phyloP scores from a whole-genome alignment of 108 stramenopile genomes.

The Mayamaea pseudoterrestris region DNA sequence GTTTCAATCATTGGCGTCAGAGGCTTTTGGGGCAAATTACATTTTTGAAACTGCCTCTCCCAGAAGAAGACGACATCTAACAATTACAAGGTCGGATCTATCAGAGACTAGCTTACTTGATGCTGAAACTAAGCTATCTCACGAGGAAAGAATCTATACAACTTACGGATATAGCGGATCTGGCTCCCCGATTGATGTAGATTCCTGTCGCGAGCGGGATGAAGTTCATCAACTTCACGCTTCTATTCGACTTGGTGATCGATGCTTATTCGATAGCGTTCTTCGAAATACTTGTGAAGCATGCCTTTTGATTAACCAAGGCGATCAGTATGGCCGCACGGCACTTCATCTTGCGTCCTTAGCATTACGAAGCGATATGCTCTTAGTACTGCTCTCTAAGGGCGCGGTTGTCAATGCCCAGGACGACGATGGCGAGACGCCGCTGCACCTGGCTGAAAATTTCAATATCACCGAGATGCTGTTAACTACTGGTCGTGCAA shows the following conservation, averaged over 20 bases:
- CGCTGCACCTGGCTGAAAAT: constrained; percentile 50
- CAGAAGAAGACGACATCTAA: too few relatives aligned
- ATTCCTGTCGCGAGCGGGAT: too few relatives aligned
- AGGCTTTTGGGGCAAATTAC: too few relatives aligned
- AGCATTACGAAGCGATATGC: constrained; percentile 24
- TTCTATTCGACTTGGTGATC: constrained; percentile 2
- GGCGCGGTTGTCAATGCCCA: constrained; percentile 58
- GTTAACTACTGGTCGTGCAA: constrained; percentile 39
- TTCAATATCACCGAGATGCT: constrained; percentile 35
- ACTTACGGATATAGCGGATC: too few relatives aligned
- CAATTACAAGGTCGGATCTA: too few relatives aligned
- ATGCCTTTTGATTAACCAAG: constrained; percentile 26
- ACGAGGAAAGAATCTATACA: too few relatives aligned
- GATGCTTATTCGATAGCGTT: constrained; percentile 2
- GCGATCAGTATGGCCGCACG: constrained; percentile 33
- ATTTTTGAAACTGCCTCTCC: too few relatives aligned
- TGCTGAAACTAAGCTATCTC: too few relatives aligned
- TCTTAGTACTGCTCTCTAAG: constrained; percentile 32
- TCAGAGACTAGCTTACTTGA: too few relatives aligned
- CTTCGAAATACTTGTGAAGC: constrained; percentile 7
- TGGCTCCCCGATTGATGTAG: too few relatives aligned
- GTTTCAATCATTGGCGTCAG: too few relatives aligned
- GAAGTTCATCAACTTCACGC: constrained; percentile 6
- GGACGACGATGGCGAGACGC: constrained; percentile 66
- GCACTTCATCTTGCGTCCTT: constrained; percentile 67